These are phyloP conservation scores for Hypoxylon sp. DNA, from an alignment of 2,329 filamentous ascomycete species.

Conservation along the genomic window DNA sequence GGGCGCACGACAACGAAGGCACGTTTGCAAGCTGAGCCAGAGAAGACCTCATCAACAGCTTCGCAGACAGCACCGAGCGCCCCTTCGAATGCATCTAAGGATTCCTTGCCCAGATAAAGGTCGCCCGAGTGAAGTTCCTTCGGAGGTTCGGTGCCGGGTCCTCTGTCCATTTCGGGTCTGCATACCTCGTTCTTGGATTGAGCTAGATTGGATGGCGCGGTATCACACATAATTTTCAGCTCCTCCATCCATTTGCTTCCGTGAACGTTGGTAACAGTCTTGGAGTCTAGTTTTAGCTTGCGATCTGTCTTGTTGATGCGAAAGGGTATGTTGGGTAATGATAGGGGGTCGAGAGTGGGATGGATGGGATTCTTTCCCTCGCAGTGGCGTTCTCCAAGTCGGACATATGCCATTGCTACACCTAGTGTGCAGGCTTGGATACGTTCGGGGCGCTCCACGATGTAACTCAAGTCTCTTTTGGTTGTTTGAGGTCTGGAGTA, in stretches of 20 bases:
- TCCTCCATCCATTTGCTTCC: slow-evolving; percentile 95
- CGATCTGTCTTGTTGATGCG: slow-evolving; percentile 85
- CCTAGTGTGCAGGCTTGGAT: slow-evolving; percentile 87
- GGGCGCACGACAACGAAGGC: slow-evolving; percentile 94
- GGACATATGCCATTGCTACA: slow-evolving; percentile 87
- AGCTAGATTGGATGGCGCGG: slow-evolving; percentile 81
- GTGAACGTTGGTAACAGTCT: slow-evolving; percentile 89
- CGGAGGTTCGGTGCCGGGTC: slow-evolving; percentile 58
- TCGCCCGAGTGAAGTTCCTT: slow-evolving; percentile 85
- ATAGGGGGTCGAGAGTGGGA: slow-evolving; percentile 67
- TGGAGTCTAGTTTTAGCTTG: slow-evolving; percentile 75
- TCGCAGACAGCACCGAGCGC: slow-evolving; percentile 94
- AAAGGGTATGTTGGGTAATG: slow-evolving; percentile 76
- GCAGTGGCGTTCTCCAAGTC: slow-evolving; percentile 83
- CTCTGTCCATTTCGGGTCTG: slow-evolving; percentile 72
- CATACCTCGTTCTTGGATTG: slow-evolving; percentile 81
- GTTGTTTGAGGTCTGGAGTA: slow-evolving; percentile 86
- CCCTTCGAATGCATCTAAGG: slow-evolving; percentile 87
- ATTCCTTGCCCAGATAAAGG: slow-evolving; percentile 89
- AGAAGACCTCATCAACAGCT: slow-evolving; percentile 87
- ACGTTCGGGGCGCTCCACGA: slow-evolving; percentile 93
- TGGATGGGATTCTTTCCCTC: slow-evolving; percentile 76
- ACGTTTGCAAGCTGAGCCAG: slow-evolving; percentile 69
- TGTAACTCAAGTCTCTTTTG: slow-evolving; percentile 76
- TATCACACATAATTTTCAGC: slow-evolving; percentile 83